Base-by-base conservation (phyloP, 2,329 filamentous ascomycete species). In the Hypoxylon sp. region DNA sequence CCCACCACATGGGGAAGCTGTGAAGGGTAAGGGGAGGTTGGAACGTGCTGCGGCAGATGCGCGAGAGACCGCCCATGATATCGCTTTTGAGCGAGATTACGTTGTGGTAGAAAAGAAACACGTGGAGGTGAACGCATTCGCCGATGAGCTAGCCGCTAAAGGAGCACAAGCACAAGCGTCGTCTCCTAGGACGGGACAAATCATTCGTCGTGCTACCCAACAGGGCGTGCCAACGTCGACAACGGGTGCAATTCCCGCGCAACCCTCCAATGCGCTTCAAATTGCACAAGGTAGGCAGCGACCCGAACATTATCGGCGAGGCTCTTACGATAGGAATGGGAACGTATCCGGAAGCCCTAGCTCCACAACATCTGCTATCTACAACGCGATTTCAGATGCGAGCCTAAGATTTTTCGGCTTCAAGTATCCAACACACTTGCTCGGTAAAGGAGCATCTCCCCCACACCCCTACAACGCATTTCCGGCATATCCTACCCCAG, bases 71-170 rank as follows among this genome's bases (percentile, higher is more conserved):
- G 94, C 93, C 2, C 93, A 97, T 75, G 95, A 98, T 71, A 90
- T 97, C 54, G 92, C 92, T 0, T 92, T 97, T 74, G 95, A 97
- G 78, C 90, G 95, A 72, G 96, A 98, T 72, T 99, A 98, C 75
- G 95, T 99, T 20, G 86, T 98, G 27, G 93, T 99, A 11, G 96
- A 99, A 82, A 97, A 98, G 83, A 90, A 92, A 72, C 92, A 94
- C 20, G 95, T 99, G 10, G 95, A 98, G 79, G 95, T 99, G 56
- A 98, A 99, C 79, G 96, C 96, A 2, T 92, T 99, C 76, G 96
- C 96, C 22, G 96, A 99, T 80, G 95, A 98, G 81, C 85, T 99
- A 77, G 95, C 94, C 49, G 92, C 94, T 58, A 95, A 92, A 22
- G 86, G 88, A 72, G 81, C 85, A 66, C 79, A 86, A 71, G 80